Percentiles rank a stretch among this genome's conserved stretches.
Conservation (phyloP, 345 rosid genomes). For the Heritiera fomes region DNA sequence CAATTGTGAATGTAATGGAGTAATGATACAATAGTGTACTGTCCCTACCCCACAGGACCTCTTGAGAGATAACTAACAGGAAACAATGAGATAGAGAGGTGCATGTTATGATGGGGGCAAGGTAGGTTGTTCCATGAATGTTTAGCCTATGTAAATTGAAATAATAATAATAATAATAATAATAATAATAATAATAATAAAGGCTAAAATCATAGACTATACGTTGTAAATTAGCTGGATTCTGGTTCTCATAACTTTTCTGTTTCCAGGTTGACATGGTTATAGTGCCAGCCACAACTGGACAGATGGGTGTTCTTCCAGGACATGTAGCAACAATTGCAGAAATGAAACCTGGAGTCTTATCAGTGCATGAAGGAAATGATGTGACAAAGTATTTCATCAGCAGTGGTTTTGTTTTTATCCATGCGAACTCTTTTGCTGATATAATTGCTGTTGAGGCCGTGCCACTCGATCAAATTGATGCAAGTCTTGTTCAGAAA, state of each 20-base stretch:
- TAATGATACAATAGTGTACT: neutral
- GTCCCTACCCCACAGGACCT: neutral
- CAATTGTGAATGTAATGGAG: neutral
- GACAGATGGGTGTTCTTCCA: conserved; percentile 70
- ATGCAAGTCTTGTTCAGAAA: conserved; percentile 49
- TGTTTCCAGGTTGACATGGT: conserved; percentile 60
- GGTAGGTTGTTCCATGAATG: neutral
- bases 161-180: neutral
- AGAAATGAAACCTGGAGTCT: conserved; percentile 61
- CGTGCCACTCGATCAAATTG: conserved; percentile 53
- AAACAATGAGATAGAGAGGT: neutral
- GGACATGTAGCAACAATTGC: conserved; percentile 61
- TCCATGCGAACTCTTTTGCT: conserved; percentile 58
- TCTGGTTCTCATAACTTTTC: neutral
- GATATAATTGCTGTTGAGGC: conserved; percentile 58
- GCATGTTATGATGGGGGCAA: neutral
- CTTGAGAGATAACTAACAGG: neutral
- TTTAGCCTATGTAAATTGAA: neutral
- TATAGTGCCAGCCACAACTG: conserved; percentile 63
- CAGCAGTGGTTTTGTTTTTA: conserved; percentile 59
- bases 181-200: neutral
- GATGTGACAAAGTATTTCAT: conserved; percentile 56
- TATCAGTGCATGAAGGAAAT: conserved; percentile 67
- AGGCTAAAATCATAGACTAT: neutral
- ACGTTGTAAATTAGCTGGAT: neutral